These are phyloP conservation scores for Aspergillus sojae DNA, from an alignment of 2,329 filamentous ascomycete genomes.

Conservation along the genomic window DNA sequence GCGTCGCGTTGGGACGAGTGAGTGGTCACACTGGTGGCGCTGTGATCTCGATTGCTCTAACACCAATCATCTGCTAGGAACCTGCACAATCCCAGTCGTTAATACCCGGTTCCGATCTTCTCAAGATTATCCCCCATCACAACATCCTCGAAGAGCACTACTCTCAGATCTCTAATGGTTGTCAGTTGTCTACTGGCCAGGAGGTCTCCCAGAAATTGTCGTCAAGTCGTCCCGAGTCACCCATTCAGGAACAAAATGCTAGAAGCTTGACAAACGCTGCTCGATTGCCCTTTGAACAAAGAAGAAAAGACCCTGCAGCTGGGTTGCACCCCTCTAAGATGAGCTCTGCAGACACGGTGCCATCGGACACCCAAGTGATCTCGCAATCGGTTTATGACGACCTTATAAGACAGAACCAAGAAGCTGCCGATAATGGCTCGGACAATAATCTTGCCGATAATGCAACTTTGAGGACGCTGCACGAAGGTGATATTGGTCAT, in stretches of 20 bases:
- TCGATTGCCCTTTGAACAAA: conserved; percentile 17
- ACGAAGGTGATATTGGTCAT: conserved; percentile 48
- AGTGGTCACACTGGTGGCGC: conserved; percentile 34
- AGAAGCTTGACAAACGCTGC: conserved; percentile 16
- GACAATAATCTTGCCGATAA: conserved; percentile 30
- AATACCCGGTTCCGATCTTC: conserved; percentile 14
- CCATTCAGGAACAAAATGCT: conserved; percentile 24
- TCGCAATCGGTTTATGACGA: conserved; percentile 49
- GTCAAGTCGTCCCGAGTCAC: conserved; percentile 13
- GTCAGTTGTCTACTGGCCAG: conserved; percentile 10
- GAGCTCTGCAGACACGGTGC: conserved; percentile 35
- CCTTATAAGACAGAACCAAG: conserved; percentile 41
- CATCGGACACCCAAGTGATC: conserved; percentile 48
- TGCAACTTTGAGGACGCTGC: conserved; percentile 41
- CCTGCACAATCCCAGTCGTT: conserved; percentile 31
- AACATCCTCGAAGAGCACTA: conserved; percentile 1
- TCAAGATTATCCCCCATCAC: conserved; percentile 10
- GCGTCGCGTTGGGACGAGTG: conserved; percentile 44
- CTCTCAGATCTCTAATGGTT: conserved; percentile 13
- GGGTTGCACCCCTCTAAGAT: conserved; percentile 29
- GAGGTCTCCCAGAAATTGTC: conserved; percentile 14
- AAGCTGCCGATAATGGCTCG: conserved; percentile 27
- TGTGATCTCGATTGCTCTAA: conserved; percentile 32
- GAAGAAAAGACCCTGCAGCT: conserved; percentile 16
- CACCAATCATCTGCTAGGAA: conserved; percentile 31